These are phyloP conservation scores for Lycium ferocissimum DNA, from an alignment of 257 asterid genomes.

Conservation along the genomic window DNA sequence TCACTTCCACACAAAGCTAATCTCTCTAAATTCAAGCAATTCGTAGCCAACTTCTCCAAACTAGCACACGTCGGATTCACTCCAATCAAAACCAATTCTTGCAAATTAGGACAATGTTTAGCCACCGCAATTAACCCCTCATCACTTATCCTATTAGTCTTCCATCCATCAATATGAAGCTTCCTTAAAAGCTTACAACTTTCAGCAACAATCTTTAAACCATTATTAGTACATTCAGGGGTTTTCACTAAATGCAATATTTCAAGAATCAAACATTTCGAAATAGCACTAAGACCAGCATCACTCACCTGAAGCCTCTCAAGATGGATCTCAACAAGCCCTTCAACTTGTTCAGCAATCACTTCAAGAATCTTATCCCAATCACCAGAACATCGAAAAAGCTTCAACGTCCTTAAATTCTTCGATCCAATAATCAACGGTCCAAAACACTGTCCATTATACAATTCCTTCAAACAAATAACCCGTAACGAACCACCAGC, in stretches of 20 bases:
- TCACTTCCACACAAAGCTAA: conserved; percentile 90
- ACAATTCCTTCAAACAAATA: conserved; percentile 79
- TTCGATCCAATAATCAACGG: conserved; percentile 72
- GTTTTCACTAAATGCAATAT: conserved; percentile 85
- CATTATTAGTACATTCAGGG: conserved; percentile 77
- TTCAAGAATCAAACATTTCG: conserved; percentile 63
- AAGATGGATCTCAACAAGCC: conserved; percentile 69
- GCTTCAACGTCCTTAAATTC: conserved; percentile 65
- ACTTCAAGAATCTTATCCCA: conserved; percentile 79
- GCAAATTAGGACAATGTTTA: conserved; percentile 66
- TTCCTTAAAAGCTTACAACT: conserved; percentile 70
- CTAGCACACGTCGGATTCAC: conserved; percentile 75
- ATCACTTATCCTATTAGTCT: conserved; percentile 78
- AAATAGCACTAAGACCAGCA: conserved; percentile 60
- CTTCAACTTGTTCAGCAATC: conserved; percentile 48
- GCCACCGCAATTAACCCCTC: conserved; percentile 85
- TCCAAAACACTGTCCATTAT: conserved; percentile 81
- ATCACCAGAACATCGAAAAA: conserved; percentile 87
- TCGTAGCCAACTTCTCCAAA: conserved; percentile 62
- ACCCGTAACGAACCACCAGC: conserved; percentile 56
- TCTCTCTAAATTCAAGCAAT: conserved; percentile 77
- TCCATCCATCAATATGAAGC: conserved; percentile 92
- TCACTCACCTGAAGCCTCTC: conserved; percentile 90
- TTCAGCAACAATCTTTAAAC: conserved; percentile 67
- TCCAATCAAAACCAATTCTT: conserved; percentile 82